Evolutionary conservation across 2,329 filamentous ascomycete species (phyloP), one percentile per base, ranked within the genome.

Genomic region (Pseudogymnoascus sp.): DNA sequence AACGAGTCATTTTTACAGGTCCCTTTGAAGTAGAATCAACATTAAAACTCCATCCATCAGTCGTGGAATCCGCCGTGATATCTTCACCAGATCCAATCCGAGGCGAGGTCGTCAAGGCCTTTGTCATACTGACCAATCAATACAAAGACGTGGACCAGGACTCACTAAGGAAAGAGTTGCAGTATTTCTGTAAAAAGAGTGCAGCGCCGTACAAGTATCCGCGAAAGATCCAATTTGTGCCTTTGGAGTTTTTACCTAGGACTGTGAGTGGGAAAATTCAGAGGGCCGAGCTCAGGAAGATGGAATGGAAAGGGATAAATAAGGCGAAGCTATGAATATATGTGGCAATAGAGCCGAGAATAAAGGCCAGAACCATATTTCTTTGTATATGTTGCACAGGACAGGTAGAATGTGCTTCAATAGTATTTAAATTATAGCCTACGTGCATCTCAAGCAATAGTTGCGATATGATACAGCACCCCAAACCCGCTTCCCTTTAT

Each of bases 151-250:
- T 62, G 43, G 65, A 65, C 35, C 43, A 63, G 9, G 58, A 64
- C 6, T 59, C 53, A 4, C 64, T 75, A 20, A 63, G 70, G 37
- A 69, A 68, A 59, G 73, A 75, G 62, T 35, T 76, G 36, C 74
- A 76, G 62, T 69, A 73, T 14, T 75, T 74, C 60, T 76, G 74
- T 66, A 76, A 75, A 62, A 64, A 65, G 58, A 68, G 75, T 62
- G 72, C 74, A 3, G 74, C 74, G 35, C 74, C 74, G 9, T 76
- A 76, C 62, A 76, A 76, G 64, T 75, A 76, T 64, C 74, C 74
- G 15, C 63, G 74, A 28, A 72, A 72, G 64, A 71, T 75, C 30
- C 68, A 75, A 58, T 75, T 76, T 63, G 74, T 76, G 36, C 68
- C 71, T 28, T 64, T 70, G 6, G 65, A 47, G 15, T 76, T 72